Percentiles rank a stretch among this genome's conserved stretches.
Conservation (phyloP, 1,284 basidiomycete species). For the Blastosporella zonata region DNA sequence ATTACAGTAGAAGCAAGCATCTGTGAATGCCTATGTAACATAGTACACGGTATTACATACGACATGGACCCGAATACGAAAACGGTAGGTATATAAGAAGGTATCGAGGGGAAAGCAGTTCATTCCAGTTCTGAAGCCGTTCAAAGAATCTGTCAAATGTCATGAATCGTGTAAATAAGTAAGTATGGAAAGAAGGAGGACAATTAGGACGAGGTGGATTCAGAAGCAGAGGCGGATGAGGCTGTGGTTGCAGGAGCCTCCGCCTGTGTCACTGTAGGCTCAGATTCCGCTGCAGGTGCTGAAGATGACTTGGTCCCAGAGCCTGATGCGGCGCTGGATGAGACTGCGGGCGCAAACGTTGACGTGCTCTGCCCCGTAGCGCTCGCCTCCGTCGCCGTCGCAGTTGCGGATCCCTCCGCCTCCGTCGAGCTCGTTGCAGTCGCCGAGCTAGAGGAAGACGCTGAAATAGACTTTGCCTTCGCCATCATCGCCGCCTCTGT, state of each 20-base stretch:
- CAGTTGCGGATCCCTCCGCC: background rate
- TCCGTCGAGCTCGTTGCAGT: background rate
- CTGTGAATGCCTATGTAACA: no score
- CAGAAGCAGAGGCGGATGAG: background rate
- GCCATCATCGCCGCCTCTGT: slow-evolving; percentile 12
- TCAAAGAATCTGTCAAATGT: background rate
- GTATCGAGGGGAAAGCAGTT: background rate
- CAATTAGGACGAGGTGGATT: background rate
- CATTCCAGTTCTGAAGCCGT: no score
- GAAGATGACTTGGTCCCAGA: background rate
- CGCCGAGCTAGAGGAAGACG: background rate
- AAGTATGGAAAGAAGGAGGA: background rate
- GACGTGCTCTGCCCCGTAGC: background rate
- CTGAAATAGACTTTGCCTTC: slow-evolving; percentile 15
- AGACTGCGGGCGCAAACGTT: background rate
- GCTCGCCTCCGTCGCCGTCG: background rate
- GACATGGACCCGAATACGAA: no score
- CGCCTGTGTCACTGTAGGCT: background rate
- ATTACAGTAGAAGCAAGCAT: background rate
- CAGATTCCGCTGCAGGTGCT: background rate
- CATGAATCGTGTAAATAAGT: background rate
- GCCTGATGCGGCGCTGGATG: background rate
- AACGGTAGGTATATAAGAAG: background rate
- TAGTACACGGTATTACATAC: no score
- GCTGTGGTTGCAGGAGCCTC: background rate